A percentile compares a stretch with the other conserved stretches of the same genome.
Evolutionary conservation across 23 red algal species (phyloP).

Genomic region (Gracilaria vermiculophylla): DNA sequence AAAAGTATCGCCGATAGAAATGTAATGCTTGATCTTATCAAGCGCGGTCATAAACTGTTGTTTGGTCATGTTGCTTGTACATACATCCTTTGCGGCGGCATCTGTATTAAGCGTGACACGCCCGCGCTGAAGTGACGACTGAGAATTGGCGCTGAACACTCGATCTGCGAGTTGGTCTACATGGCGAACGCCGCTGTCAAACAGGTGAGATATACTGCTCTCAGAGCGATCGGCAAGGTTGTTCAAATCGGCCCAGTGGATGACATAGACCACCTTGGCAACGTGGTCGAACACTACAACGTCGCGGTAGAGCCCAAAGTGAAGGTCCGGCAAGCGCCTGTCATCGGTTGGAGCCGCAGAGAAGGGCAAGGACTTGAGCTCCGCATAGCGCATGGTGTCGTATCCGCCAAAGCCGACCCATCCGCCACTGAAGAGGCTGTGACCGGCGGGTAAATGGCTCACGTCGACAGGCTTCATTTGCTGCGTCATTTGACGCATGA

Average conservation of each 20-base stretch:
- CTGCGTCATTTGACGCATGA: conserved; percentile 79
- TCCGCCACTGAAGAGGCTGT: conserved; percentile 75
- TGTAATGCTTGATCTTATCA: conserved; percentile 73
- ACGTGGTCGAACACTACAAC: conserved; percentile 93
- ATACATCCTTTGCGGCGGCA: conserved; percentile 13
- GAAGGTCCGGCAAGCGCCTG: conserved; percentile 85
- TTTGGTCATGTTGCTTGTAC: conserved; percentile 95
- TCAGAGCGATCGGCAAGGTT: conserved; percentile 11
- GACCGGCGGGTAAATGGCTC: conserved; percentile 41
- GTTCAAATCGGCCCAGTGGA: conserved; percentile 83
- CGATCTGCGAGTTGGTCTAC: conserved; percentile 37
- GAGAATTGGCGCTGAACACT: conserved; percentile 16
- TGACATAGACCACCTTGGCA: conserved; percentile 75
- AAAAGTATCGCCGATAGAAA: conserved; percentile 90
- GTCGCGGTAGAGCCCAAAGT: conserved; percentile 80
- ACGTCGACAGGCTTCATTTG: conserved; percentile 42
- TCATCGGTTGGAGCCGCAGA: conserved; percentile 81
- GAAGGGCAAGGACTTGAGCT: conserved; percentile 88
- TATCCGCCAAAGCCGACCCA: conserved; percentile 98
- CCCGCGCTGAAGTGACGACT: conserved; percentile 42
- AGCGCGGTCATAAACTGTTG: conserved; percentile 81
- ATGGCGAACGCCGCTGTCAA: neutral
- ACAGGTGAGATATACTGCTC: neutral
- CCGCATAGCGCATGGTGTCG: conserved; percentile 98
- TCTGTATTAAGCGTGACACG: conserved; percentile 72